These are phyloP conservation scores for Rhizopus microsporus DNA, from an alignment of 371 early-diverging fungal genomes.

Conservation along the genomic window DNA sequence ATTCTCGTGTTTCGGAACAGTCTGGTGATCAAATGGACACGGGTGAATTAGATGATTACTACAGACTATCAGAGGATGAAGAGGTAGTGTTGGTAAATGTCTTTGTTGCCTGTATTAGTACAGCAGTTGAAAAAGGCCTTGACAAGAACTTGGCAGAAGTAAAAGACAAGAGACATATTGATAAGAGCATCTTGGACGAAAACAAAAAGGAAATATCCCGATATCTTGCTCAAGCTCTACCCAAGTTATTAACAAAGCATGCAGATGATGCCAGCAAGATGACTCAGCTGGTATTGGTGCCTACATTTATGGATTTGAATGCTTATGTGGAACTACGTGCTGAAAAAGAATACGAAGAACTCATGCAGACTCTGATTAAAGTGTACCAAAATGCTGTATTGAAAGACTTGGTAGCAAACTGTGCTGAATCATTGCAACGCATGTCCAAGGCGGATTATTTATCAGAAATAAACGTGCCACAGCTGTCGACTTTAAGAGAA, in stretches of 20 bases:
- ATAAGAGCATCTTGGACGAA: constrained; percentile 27
- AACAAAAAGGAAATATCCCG: constrained; percentile 54
- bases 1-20: constrained; percentile 35
- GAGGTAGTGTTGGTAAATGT: constrained; percentile 64
- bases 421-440: constrained; percentile 44
- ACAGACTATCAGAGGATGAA: constrained; percentile 61
- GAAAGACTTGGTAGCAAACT: constrained; percentile 30
- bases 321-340: constrained; percentile 70
- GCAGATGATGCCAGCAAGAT: constrained; percentile 56
- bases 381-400: constrained; percentile 57
- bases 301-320: constrained; percentile 60
- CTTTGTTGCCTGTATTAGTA: constrained; percentile 45
- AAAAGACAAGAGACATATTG: constrained; percentile 27
- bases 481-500: constrained; percentile 41
- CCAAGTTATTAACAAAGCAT: constrained; percentile 70
- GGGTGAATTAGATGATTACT: constrained; percentile 33
- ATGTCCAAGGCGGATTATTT: constrained; percentile 44
- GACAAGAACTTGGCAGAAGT: constrained; percentile 23
- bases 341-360: constrained; percentile 59
- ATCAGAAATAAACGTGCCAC: constrained; percentile 33
- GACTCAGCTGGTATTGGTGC: constrained; percentile 55
- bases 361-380: constrained; percentile 60
- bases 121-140: constrained; percentile 34
- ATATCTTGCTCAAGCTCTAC: constrained; percentile 55
- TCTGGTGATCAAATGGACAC: constrained; percentile 17